Percentiles rank a stretch among this genome's conserved stretches.
Conservation (phyloP, 345 rosid genomes). For the Lagerstroemia speciosa region DNA sequence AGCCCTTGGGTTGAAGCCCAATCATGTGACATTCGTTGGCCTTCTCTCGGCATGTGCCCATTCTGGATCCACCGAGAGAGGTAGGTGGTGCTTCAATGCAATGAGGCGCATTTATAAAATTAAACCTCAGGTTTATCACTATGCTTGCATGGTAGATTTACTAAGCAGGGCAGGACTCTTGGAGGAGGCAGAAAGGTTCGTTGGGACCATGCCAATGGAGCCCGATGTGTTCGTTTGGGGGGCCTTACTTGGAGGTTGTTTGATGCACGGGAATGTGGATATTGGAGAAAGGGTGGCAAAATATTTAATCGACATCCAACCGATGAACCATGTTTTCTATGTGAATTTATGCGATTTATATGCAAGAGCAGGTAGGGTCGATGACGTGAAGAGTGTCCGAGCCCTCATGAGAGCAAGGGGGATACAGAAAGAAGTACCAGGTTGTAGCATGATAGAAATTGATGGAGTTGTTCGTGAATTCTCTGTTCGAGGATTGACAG, state of each 20-base stretch:
- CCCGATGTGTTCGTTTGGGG: constrained; percentile 56
- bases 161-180: constrained; percentile 45
- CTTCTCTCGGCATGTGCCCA: constrained; percentile 58
- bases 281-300: constrained; percentile 43
- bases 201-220: constrained; percentile 42
- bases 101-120: constrained; percentile 35
- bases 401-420: constrained; percentile 36
- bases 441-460: constrained; percentile 53
- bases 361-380: constrained; percentile 41
- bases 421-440: constrained; percentile 38
- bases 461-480: constrained; percentile 45
- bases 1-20: constrained; percentile 33
- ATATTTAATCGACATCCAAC: constrained; percentile 37
- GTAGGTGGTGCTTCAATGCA: constrained; percentile 33
- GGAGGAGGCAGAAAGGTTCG: constrained; percentile 40
- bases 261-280: constrained; percentile 39
- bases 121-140: constrained; percentile 40
- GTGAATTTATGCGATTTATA: constrained; percentile 43
- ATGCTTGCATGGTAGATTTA: constrained; percentile 48
- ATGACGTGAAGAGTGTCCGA: constrained; percentile 31
- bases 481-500: constrained; percentile 30
- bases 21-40: constrained; percentile 49
- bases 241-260: constrained; percentile 57
- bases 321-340: constrained; percentile 47
- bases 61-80: constrained; percentile 45